Conservation (phyloP, 306 rosid genomes). For the Alnus rubra region DNA sequence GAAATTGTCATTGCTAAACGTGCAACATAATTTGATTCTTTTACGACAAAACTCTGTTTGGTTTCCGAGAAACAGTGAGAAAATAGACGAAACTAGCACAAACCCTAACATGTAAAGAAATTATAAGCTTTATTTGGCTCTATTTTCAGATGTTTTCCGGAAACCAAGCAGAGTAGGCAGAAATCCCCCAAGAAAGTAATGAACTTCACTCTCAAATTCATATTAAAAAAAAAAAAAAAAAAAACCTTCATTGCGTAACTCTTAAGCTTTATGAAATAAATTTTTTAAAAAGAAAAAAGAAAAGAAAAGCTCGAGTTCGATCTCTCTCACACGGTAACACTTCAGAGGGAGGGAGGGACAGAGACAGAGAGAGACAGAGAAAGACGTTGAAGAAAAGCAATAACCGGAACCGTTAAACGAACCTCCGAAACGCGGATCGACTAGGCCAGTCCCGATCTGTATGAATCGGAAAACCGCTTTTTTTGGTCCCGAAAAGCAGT, state of each 20-base stretch:
- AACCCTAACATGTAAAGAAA: not conserved
- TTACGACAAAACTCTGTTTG: not conserved
- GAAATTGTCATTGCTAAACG: not conserved
- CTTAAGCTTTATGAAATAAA: not conserved
- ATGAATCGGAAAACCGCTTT: conserved; percentile 25
- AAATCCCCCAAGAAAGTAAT: not conserved
- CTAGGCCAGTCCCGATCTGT: conserved; percentile 21
- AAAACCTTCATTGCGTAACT: not conserved
- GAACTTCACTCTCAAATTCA: not conserved
- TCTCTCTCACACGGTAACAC: not conserved
- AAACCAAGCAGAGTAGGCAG: not conserved
- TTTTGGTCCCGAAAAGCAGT: conserved; percentile 1
- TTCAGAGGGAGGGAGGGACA: not conserved
- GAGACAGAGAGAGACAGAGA: not conserved
- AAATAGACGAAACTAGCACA: not conserved
- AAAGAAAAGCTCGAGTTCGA: not conserved
- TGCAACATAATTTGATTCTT: not conserved
- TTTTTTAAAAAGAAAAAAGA: not conserved
- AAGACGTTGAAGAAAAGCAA: too few species aligned
- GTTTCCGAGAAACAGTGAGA: not conserved
- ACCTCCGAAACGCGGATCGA: conserved; percentile 24
- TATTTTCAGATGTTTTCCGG: not conserved
- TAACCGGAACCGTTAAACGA: not conserved
- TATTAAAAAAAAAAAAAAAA: not conserved
- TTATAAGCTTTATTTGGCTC: not conserved